phyloP scores from a whole-genome alignment of 2,329 filamentous ascomycete genomes.

The Talaromyces islandicus region DNA sequence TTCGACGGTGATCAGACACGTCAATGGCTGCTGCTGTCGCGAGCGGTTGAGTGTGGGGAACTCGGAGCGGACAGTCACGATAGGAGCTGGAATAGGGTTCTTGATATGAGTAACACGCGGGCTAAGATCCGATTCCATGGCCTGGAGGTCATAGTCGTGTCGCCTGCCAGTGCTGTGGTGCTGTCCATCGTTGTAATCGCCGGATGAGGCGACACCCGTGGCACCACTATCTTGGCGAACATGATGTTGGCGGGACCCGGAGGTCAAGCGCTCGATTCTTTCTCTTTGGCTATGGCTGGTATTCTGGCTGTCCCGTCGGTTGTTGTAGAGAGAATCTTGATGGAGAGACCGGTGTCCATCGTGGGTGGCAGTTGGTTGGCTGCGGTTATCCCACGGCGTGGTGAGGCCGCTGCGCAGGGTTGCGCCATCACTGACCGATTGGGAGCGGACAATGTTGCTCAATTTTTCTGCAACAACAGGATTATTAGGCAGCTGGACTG shows the following conservation, averaged over 20 bases:
- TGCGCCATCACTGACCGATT: slow-evolving; percentile 60
- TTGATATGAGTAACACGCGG: slow-evolving; percentile 62
- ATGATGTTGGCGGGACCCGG: slow-evolving; percentile 45
- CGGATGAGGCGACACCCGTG: slow-evolving; percentile 66
- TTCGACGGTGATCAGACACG: slow-evolving; percentile 89
- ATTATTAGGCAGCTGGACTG: background rate
- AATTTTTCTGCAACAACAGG: slow-evolving; percentile 67
- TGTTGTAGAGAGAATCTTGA: slow-evolving; percentile 2
- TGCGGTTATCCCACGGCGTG: slow-evolving; percentile 51
- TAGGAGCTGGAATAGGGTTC: slow-evolving; percentile 85
- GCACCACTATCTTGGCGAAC: slow-evolving; percentile 72
- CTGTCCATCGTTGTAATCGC: slow-evolving; percentile 71
- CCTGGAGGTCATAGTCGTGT: slow-evolving; percentile 93
- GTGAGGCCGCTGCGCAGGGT: slow-evolving; percentile 44
- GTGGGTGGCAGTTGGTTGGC: slow-evolving; percentile 26
- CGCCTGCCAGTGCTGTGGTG: slow-evolving; percentile 62
- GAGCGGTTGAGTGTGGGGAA: slow-evolving; percentile 91
- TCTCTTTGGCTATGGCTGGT: slow-evolving; percentile 34
- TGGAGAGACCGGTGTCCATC: slow-evolving; percentile 18
- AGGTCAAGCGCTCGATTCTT: slow-evolving; percentile 39
- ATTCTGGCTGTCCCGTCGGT: slow-evolving; percentile 36
- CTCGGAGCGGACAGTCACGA: slow-evolving; percentile 91
- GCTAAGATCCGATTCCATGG: slow-evolving; percentile 80
- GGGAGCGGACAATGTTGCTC: slow-evolving; percentile 83
- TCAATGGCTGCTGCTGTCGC: slow-evolving; percentile 88